Evolutionary conservation across 208 protist species (phyloP), one percentile per base, ranked within the genome.

Genomic region (Acanthamoeba divionensis): DNA sequence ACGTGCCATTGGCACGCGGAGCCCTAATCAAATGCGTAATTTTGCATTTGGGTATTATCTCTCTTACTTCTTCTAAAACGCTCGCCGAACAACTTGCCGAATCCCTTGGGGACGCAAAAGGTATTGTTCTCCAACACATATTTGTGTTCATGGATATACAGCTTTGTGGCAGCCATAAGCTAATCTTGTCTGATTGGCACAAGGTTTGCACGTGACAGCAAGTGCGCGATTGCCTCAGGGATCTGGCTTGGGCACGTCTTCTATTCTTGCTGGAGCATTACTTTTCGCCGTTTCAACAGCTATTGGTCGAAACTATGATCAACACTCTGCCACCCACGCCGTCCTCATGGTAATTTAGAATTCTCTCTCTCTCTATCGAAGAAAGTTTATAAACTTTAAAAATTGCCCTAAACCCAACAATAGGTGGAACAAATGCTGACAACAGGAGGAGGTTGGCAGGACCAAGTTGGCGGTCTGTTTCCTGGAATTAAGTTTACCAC

Each of bases 351-450:
- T 75, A 36, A 26, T 18, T 0, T n/a, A 57, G 52, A 57, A 1
- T 29, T 62, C n/a, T n/a, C 21, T 29, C n/a, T 31, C 54, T 29
- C 26, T 62, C 26, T 1, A 31, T n/a, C 54, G 26, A n/a, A 62
- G 54, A n/a, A n/a, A n/a, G n/a, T n/a, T n/a, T n/a, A n/a, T n/a
- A n/a, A n/a, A n/a, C n/a, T n/a, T n/a, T n/a, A n/a, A n/a, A n/a
- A 21, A 57, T 33, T 12, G 71, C 55, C 38, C 31, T 90, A n/a
- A 38, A 91, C 26, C 31, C 45, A 10, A 66, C 89, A 5, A 18
- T 91, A 31, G 67, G 89, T 94, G 2, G 91, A 94, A n/a, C 92
- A 94, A 54, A 91, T 94, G 92, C 79, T 94, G 9, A 93, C 92
- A 1, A 93, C 91, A 1, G 88, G 91, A 44, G 92, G 92, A 66